phyloP scores from a whole-genome alignment of 2,329 filamentous ascomycete genomes.

The Ophioceras dolichostomum region DNA sequence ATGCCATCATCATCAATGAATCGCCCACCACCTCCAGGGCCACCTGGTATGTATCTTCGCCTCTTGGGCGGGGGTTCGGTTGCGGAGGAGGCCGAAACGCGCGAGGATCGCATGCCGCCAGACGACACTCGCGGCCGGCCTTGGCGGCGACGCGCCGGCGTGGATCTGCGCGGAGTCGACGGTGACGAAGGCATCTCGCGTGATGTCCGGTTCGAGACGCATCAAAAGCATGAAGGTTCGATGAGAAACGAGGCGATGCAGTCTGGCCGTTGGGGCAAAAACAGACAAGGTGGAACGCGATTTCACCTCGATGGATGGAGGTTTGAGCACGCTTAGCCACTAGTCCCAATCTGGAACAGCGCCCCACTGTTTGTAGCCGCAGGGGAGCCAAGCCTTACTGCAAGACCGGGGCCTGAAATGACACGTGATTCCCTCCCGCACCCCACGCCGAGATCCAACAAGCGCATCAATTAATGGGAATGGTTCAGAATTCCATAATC shows the following conservation, averaged over 20 bases:
- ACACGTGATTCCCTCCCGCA: background rate
- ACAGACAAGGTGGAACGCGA: constrained; percentile 2
- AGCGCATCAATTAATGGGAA: no score
- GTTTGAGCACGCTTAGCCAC: constrained; percentile 1
- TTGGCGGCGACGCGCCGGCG: constrained; percentile 31
- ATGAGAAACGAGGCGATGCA: background rate
- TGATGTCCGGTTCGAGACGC: background rate
- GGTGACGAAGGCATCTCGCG: constrained; percentile 18
- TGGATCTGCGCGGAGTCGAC: constrained; percentile 25
- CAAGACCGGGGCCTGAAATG: no score
- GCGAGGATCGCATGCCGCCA: constrained; percentile 19
- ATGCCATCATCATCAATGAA: constrained; percentile 64
- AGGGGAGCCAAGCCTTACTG: background rate
- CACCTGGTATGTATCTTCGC: constrained; percentile 73
- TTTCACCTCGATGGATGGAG: constrained; percentile 2
- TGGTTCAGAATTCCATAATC: no score
- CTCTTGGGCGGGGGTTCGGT: constrained; percentile 57
- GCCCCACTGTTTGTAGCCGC: constrained; percentile 1
- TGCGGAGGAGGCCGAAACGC: constrained; percentile 20
- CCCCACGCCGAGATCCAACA: background rate
- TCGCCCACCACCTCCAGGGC: constrained; percentile 73
- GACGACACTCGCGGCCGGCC: constrained; percentile 26
- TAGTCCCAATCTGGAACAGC: no score
- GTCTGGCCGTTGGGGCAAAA: background rate
- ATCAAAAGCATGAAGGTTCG: background rate